A percentile compares a stretch with the other conserved stretches of the same genome.
Evolutionary conservation across 805 yeast species (phyloP).

Genomic region (Kluyveromyces aestuarii): DNA sequence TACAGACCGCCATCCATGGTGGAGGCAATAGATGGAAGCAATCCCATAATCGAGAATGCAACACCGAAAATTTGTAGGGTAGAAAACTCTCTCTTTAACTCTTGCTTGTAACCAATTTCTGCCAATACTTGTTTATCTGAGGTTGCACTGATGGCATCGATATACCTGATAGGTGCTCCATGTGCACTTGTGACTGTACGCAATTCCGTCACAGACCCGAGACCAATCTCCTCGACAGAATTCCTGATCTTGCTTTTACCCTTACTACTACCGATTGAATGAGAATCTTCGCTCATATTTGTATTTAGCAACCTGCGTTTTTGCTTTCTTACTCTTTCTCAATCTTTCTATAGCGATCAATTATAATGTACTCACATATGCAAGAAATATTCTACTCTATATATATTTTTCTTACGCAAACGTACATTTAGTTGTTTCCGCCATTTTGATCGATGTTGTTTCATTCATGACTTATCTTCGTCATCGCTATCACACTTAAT

Average conservation of each 20-base stretch:
- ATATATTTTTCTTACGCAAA: too few species aligned
- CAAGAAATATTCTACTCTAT: too few species aligned
- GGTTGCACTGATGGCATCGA: slow-evolving; percentile 10
- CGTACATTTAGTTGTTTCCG: too few species aligned
- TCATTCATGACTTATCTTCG: too few species aligned
- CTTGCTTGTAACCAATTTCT: slow-evolving; percentile 58
- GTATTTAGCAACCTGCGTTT: too few species aligned
- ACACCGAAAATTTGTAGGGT: slow-evolving; percentile 57
- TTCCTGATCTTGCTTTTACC: background rate
- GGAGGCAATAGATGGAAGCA: slow-evolving; percentile 53
- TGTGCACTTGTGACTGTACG: slow-evolving; percentile 11
- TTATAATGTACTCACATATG: too few species aligned
- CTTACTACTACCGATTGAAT: background rate
- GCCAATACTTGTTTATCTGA: slow-evolving; percentile 15
- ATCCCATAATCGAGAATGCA: slow-evolving; percentile 60
- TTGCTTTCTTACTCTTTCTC: background rate
- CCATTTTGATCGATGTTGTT: too few species aligned
- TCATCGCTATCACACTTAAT: too few species aligned
- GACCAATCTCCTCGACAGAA: slow-evolving; percentile 4
- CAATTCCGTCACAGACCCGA: slow-evolving; percentile 5
- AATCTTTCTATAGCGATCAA: too few species aligned
- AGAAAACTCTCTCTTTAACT: slow-evolving; percentile 48
- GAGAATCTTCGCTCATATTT: background rate
- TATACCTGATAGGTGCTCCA: slow-evolving; percentile 13
- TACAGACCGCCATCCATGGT: slow-evolving; percentile 19